Evolutionary conservation across 2,329 filamentous ascomycete species (phyloP), one percentile per base, ranked within the genome.

Genomic region (Phyllosticta capitalensis): DNA sequence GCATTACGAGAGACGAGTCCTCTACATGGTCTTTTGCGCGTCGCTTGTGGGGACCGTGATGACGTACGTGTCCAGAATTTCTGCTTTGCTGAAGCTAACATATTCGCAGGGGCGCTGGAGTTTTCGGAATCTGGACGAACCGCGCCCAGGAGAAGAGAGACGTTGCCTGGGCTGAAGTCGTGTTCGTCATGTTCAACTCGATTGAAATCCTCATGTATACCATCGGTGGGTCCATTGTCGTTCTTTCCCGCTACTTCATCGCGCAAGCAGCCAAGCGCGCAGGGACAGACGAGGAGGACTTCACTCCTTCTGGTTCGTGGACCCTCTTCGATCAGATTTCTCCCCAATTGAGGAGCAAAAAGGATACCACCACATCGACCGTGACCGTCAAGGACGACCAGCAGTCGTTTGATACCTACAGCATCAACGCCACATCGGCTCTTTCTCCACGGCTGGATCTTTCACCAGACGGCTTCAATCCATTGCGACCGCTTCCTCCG

Each of bases 211-310:
- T 49, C 48, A 33, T 60, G 21, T 60, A 60, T 49, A 56, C 58
- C 9, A 49, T 60, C 49, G 58, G 58, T 49, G 58, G 54, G 28
- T 60, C 58, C 3, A 33, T 60, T 21, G 56, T 54, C 10, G 54
- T 56, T 19, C 55, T 60, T 24, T 60, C 58, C 24, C 58, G 58
- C 9, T 60, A 56, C 33, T 60, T 60, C 54, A 60, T 60, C 5
- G 38, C 38, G n/a, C 38, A 45, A n/a, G 38, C 54, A 60, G 54
- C 21, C 52, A 54, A 50, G 54, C 33, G 17, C 49, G 54, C 19
- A 20, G 20, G 24, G 56, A 56, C 49, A 56, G 49, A 10, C 24
- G 30, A n/a, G 54, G 54, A 49, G 33, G 21, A 45, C 38, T 45
- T 45, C 38, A 45, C 38, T 17, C 38, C 38, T 45, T 45, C 38